phyloP scores from a whole-genome alignment of 495 filamentous ascomycete genomes.

The Xylaria palmicola region DNA sequence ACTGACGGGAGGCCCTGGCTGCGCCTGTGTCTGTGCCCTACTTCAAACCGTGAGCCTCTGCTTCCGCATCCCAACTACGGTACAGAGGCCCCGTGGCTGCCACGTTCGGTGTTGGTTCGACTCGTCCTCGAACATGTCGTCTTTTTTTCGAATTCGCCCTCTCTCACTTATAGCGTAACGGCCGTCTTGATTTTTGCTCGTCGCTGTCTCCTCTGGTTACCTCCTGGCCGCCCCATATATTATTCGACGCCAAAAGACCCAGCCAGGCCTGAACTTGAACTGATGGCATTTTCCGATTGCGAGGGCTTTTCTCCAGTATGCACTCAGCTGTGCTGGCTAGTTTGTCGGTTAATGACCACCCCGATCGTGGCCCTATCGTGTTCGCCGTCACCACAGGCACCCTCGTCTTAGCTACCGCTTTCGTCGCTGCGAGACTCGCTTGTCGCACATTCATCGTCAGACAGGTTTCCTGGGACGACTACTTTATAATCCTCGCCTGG shows the following conservation, averaged over 20 bases:
- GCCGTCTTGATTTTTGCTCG: background rate
- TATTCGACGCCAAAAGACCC: background rate
- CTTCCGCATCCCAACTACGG: background rate
- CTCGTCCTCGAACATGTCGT: constrained; percentile 9
- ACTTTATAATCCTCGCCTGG: constrained; percentile 83
- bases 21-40: background rate
- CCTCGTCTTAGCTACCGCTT: constrained; percentile 63
- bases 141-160: background rate
- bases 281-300: constrained; percentile 9
- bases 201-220: background rate
- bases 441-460: constrained; percentile 73
- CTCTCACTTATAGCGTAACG: background rate
- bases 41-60: background rate
- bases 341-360: constrained; percentile 18
- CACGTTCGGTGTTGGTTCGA: background rate
- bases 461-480: constrained; percentile 71
- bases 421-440: constrained; percentile 69
- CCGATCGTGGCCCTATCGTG: constrained; percentile 63
- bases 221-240: background rate
- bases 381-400: constrained; percentile 73
- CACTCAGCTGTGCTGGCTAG: constrained; percentile 2
- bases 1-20: constrained; percentile 4
- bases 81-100: background rate
- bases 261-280: constrained; percentile 5
- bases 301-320: constrained; percentile 8